Conservation (phyloP, 108 stramenopile species). For the Nitzschia sp. region DNA sequence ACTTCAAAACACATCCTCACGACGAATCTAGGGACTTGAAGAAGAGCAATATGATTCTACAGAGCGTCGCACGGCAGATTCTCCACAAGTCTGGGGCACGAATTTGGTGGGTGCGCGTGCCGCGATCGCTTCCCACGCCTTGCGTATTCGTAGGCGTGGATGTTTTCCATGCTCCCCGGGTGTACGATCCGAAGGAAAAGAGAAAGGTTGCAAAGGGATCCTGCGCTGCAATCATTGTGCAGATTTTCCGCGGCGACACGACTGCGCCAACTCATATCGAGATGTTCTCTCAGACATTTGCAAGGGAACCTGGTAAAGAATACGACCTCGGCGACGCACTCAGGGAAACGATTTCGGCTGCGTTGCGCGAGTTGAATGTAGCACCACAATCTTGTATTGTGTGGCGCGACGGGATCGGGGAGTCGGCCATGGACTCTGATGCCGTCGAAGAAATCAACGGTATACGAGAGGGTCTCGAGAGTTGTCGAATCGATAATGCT, state of each 20-base stretch:
- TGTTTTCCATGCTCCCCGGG: slow-evolving; percentile 63
- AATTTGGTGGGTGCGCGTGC: slow-evolving; percentile 60
- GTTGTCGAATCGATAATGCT: background rate
- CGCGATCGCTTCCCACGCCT: slow-evolving; percentile 54
- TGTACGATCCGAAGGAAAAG: slow-evolving; percentile 44
- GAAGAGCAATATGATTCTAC: slow-evolving; percentile 44
- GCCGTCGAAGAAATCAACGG: slow-evolving; percentile 58
- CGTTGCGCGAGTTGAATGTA: slow-evolving; percentile 50
- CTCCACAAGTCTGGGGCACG: slow-evolving; percentile 59
- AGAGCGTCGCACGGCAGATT: slow-evolving; percentile 64
- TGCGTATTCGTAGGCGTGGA: slow-evolving; percentile 67
- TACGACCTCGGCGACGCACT: slow-evolving; percentile 52
- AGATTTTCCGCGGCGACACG: slow-evolving; percentile 36
- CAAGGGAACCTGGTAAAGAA: slow-evolving; percentile 54
- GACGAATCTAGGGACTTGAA: slow-evolving; percentile 41
- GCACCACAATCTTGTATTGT: slow-evolving; percentile 56
- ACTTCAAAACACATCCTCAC: slow-evolving; percentile 63
- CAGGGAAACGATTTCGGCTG: slow-evolving; percentile 46
- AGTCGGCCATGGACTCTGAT: slow-evolving; percentile 44
- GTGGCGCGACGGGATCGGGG: slow-evolving; percentile 75
- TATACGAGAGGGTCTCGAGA: slow-evolving; percentile 46
- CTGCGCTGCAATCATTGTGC: slow-evolving; percentile 71
- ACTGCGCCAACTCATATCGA: slow-evolving; percentile 24
- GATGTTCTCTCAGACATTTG: slow-evolving; percentile 54
- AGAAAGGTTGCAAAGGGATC: slow-evolving; percentile 59